phyloP scores from a whole-genome alignment of 306 rosid genomes.

The Argentina anserina region DNA sequence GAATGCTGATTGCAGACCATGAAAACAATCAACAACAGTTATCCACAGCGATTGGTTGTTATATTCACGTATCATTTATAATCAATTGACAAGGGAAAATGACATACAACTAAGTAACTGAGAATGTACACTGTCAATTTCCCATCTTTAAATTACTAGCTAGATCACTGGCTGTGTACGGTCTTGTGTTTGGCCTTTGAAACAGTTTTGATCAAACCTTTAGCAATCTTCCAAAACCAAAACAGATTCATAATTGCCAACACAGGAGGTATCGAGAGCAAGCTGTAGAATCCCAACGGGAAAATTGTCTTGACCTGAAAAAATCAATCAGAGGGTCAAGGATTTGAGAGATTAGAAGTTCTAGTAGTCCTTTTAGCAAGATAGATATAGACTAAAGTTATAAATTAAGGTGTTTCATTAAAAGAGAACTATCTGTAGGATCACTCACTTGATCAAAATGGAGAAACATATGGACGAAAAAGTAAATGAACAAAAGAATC shows the following conservation, averaged over 20 bases:
- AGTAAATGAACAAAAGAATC: conserved; percentile 65
- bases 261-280: conserved; percentile 57
- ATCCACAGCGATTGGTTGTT: conserved; percentile 2
- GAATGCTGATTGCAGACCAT: not conserved
- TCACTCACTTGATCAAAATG: conserved; percentile 75
- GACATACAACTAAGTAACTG: not conserved
- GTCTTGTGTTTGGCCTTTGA: conserved; percentile 63
- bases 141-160: not conserved
- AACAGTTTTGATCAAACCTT: conserved; percentile 74
- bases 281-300: conserved; percentile 68
- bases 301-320: conserved; percentile 60
- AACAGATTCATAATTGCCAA: conserved; percentile 58
- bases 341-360: not conserved
- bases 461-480: conserved; percentile 60
- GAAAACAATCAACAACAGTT: not conserved
- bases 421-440: conserved; percentile 3
- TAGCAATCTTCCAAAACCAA: conserved; percentile 94
- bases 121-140: conserved; percentile 22
- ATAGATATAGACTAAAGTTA: not conserved
- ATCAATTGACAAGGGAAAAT: not conserved
- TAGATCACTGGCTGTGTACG: conserved; percentile 51
- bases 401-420: not conserved
- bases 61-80: not conserved
- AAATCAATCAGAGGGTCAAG: not conserved
- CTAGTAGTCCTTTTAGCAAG: not conserved